Percentiles rank a stretch among this genome's conserved stretches.
These are phyloP conservation scores for Boletus rufocinnamomeus DNA, from an alignment of 768 basidiomycete species.

Conservation along the genomic window DNA sequence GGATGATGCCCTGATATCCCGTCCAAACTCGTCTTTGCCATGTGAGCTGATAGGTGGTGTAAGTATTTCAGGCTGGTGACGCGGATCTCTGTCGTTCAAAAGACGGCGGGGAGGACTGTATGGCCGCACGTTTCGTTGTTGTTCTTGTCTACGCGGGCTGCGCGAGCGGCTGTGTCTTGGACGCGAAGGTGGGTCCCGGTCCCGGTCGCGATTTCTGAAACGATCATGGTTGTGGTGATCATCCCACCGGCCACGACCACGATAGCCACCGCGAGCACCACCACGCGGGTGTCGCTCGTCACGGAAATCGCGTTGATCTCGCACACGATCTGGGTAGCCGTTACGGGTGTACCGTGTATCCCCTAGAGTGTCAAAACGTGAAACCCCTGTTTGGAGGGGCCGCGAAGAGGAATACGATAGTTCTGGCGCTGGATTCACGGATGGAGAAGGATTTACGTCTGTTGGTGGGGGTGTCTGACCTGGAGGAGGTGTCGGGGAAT, in stretches of 20 bases:
- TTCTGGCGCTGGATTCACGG: constrained; percentile 19
- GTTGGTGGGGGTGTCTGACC: constrained; percentile 33
- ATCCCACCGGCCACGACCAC: constrained; percentile 69
- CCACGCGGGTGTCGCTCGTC: constrained; percentile 56
- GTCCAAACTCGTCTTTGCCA: constrained; percentile 86
- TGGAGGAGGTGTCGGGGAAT: constrained; percentile 26
- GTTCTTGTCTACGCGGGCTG: constrained; percentile 66
- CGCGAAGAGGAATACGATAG: constrained; percentile 17
- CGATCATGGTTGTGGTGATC: constrained; percentile 49
- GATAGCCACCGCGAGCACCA: constrained; percentile 52
- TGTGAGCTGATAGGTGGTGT: constrained; percentile 31
- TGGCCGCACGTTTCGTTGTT: constrained; percentile 51
- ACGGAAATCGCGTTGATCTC: constrained; percentile 48
- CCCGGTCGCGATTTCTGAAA: constrained; percentile 49
- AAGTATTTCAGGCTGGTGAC: constrained; percentile 29
- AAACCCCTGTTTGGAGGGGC: neutral
- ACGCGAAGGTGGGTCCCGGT: constrained; percentile 41
- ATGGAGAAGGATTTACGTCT: neutral
- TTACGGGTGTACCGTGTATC: constrained; percentile 40
- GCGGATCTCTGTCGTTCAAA: constrained; percentile 33
- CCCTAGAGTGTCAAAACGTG: constrained; percentile 38
- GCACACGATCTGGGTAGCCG: constrained; percentile 43
- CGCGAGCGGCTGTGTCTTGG: constrained; percentile 67
- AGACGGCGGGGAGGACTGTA: constrained; percentile 63
- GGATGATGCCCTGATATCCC: constrained; percentile 68